Evolutionary conservation across 495 filamentous ascomycete genomes (phyloP), one percentile per base, ranked within the genome.

Genomic region (Tuber aestivum): DNA sequence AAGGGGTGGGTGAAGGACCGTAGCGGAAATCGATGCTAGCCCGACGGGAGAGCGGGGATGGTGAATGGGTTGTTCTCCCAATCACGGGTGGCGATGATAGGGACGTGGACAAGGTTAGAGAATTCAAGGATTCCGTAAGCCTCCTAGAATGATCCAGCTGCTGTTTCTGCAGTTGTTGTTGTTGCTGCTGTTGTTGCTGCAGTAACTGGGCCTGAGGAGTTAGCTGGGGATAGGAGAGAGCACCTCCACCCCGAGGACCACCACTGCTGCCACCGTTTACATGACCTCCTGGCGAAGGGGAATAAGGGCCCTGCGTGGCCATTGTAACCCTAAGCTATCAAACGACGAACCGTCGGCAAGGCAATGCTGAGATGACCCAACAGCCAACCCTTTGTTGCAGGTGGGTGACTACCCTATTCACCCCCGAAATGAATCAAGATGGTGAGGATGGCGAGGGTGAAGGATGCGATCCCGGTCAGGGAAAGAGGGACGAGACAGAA

Each of bases 21-120:
- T 79, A 61, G 56, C 79, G 75, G 44, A 78, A 45, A 70, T 81
- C 80, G 68, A 81, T 78, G 42, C 79, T 79, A 20, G 80, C 40
- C 40, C 80, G 80, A 74, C 80, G 80, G 70, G 80, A 71, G 32
- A 79, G 76, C 41, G 79, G 71, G 61, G 79, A 37, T 40, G 75
- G 70, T 40, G 69, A 70, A 40, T 41, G 74, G 41, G 45, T 75
- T 23, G 45, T 75, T 23, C 61, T 32, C 40, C 37, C 61, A 69
- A 35, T 41, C 70, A 76, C 8, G 10, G 74, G 10, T 23, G 77
- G 72, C 69, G 76, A 72, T 42, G 79, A 75, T 42, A 74, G 38
- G 38, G 68, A 48, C 32, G 72, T 76, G 41, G 35, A 75, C 48
- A 81, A 42, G 38, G 77, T 74, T 42, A 81, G 70, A 21, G 79